These are phyloP conservation scores for Mucor lusitanicus DNA, from an alignment of 371 early-diverging fungal genomes.

Conservation along the genomic window DNA sequence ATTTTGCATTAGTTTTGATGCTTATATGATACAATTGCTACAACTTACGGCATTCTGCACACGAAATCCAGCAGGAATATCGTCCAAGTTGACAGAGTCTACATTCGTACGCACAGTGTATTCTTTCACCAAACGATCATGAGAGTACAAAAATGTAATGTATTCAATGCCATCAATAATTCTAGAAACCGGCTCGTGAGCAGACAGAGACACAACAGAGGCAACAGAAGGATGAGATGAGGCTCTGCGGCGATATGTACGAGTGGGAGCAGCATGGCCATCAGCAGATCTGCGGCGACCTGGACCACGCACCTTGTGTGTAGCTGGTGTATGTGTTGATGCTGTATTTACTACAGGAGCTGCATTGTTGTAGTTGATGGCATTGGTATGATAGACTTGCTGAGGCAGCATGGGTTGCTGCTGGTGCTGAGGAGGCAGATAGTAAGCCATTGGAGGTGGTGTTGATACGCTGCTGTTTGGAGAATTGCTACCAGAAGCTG, in stretches of 20 bases:
- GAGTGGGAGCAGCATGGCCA: not conserved
- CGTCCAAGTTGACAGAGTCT: conserved; percentile 58
- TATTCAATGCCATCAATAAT: conserved; percentile 60
- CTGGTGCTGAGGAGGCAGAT: not conserved
- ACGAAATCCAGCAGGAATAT: conserved; percentile 70
- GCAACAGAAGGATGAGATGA: conserved; percentile 51
- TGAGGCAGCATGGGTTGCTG: not conserved
- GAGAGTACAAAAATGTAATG: conserved; percentile 68
- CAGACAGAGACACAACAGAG: conserved; percentile 51
- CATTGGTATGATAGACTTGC: not conserved
- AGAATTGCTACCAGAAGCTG: conserved; percentile 11
- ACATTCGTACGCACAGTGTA: conserved; percentile 82
- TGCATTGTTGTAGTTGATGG: not conserved
- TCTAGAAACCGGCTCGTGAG: conserved; percentile 50
- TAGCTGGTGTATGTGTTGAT: not conserved
- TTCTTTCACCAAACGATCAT: conserved; percentile 63
- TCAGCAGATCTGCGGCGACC: conserved; percentile 21
- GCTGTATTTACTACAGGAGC: not conserved
- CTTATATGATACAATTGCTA: not conserved
- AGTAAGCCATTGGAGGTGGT: conserved; percentile 6
- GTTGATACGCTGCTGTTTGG: conserved; percentile 13
- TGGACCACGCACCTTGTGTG: conserved; percentile 6
- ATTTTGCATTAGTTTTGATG: not conserved
- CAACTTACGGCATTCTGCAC: conserved; percentile 65
- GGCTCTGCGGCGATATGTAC: conserved; percentile 32